Conservation (phyloP, 2,329 filamentous ascomycete species). For the Alternaria sp. region DNA sequence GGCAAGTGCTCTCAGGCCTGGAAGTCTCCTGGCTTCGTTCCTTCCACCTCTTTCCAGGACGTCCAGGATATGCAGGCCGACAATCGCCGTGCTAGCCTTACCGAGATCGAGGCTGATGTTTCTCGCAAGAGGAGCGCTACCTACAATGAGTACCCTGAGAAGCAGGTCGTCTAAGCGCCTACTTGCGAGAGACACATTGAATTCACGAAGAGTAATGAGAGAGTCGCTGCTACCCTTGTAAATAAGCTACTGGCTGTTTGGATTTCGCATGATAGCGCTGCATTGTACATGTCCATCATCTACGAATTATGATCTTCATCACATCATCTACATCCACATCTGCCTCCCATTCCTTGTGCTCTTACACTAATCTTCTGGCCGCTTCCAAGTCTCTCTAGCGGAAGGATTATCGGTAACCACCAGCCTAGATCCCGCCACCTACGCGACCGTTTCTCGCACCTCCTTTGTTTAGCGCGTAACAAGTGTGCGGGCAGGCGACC, state of each 20-base stretch:
- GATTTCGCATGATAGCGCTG: background rate
- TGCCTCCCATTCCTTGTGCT: background rate
- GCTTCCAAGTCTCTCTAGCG: background rate
- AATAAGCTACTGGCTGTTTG: background rate
- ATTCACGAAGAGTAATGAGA: background rate
- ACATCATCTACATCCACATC: background rate
- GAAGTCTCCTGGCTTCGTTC: conserved; percentile 73
- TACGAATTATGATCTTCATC: conserved; percentile 7
- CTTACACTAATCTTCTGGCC: background rate
- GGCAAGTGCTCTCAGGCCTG: conserved; percentile 74
- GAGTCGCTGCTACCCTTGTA: conserved; percentile 3
- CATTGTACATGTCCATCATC: conserved; percentile 7
- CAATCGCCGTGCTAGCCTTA: conserved; percentile 43
- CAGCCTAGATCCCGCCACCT: background rate
- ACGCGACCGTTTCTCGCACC: background rate
- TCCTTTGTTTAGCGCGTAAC: background rate
- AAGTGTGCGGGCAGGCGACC: background rate
- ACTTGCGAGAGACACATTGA: background rate
- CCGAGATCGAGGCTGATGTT: conserved; percentile 44
- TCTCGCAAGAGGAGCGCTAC: conserved; percentile 47
- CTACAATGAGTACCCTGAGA: conserved; percentile 39
- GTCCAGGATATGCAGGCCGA: conserved; percentile 41
- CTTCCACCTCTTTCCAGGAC: conserved; percentile 55
- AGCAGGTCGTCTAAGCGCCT: conserved; percentile 20
- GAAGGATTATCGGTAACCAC: background rate